phyloP scores from a whole-genome alignment of 1,284 basidiomycete genomes.

The Termitomyces sp. region DNA sequence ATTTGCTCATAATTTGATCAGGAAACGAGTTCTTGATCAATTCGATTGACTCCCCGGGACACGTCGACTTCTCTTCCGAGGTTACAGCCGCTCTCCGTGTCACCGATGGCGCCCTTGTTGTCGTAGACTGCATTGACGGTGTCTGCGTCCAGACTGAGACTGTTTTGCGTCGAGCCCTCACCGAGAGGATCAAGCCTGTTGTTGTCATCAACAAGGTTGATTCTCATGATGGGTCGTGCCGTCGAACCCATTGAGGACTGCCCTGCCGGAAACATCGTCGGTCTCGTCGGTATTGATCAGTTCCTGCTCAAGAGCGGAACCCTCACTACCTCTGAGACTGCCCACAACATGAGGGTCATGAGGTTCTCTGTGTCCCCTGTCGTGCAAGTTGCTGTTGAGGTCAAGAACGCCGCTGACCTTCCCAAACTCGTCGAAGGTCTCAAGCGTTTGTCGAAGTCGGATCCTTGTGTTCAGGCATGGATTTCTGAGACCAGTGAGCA shows the following conservation, averaged over 20 bases:
- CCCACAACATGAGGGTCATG: constrained; percentile 99
- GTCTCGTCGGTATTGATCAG: constrained; percentile 99
- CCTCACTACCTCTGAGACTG: constrained; percentile 94
- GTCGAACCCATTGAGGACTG: constrained; percentile 99
- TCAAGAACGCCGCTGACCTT: constrained; percentile 98
- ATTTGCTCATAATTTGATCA: constrained; percentile 28
- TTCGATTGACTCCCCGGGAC: constrained; percentile 98
- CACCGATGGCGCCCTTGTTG: constrained; percentile 97
- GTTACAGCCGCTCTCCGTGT: constrained; percentile 99
- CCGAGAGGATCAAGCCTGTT: constrained; percentile 99
- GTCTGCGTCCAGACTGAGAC: constrained; percentile 99
- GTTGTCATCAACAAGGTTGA: constrained; percentile 99
- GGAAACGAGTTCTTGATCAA: constrained; percentile 99
- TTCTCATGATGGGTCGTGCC: constrained; percentile 99
- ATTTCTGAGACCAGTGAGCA: constrained; percentile 94
- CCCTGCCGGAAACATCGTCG: constrained; percentile 97
- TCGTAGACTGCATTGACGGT: constrained; percentile 99
- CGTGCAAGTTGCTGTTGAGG: constrained; percentile 98
- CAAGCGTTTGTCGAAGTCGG: constrained; percentile 99
- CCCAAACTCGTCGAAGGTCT: constrained; percentile 99
- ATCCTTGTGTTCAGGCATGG: constrained; percentile 98
- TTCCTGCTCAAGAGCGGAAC: constrained; percentile 99
- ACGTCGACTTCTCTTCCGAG: constrained; percentile 99
- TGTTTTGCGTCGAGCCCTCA: constrained; percentile 94
- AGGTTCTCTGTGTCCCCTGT: constrained; percentile 99